Conservation (phyloP, 148 eudicot species). For the Nepenthes mirabilis region DNA sequence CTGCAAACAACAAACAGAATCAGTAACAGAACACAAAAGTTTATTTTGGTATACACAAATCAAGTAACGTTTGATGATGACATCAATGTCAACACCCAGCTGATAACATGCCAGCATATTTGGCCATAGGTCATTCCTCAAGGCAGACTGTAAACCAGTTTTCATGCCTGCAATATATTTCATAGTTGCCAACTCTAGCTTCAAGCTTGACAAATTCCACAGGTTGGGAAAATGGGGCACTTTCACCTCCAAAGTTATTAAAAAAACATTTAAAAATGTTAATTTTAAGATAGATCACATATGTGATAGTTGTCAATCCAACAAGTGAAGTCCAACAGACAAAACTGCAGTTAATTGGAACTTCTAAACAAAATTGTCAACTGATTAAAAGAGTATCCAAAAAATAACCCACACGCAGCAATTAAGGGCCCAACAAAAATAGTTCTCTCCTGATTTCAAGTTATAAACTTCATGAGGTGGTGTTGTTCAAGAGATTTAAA, state of each 20-base stretch:
- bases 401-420: neutral
- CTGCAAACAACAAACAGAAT: neutral
- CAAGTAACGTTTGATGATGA: neutral
- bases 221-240: neutral
- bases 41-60: neutral
- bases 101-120: constrained; percentile 5
- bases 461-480: neutral
- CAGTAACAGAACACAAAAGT: neutral
- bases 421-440: neutral
- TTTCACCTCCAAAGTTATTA: neutral
- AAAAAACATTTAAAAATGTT: neutral
- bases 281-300: neutral
- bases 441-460: neutral
- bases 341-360: neutral
- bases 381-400: neutral
- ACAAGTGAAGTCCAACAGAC: constrained; percentile 1
- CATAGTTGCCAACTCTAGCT: neutral
- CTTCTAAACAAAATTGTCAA: constrained; percentile 6
- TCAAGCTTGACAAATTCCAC: constrained; percentile 4
- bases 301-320: constrained; percentile 1
- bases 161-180: constrained; percentile 5
- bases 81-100: neutral
- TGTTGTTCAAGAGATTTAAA: neutral
- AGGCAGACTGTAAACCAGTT: constrained; percentile 5
- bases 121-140: constrained; percentile 5